Evolutionary conservation across 1,284 basidiomycete species (phyloP).

Genomic region (Sporisorium scitamineum): DNA sequence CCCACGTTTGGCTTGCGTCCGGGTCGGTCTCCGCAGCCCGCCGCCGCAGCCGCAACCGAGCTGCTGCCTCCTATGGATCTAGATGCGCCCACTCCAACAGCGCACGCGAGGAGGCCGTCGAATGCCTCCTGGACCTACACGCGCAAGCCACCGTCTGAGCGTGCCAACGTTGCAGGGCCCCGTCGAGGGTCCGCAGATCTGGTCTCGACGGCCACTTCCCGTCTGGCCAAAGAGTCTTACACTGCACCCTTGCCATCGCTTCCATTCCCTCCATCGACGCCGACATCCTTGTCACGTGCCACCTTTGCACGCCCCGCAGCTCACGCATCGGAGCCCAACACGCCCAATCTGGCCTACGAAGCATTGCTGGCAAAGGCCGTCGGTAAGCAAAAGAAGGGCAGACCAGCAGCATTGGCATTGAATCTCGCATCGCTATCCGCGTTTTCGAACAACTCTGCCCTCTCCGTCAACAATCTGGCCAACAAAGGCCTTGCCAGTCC

Average conservation of each 20-base stretch:
- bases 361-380: conserved; percentile 30
- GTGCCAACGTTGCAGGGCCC: background rate
- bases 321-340: conserved; percentile 26
- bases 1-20: conserved; percentile 22
- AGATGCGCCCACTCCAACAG: background rate
- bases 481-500: conserved; percentile 41
- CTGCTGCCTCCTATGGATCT: conserved; percentile 29
- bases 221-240: conserved; percentile 9
- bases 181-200: conserved; percentile 19
- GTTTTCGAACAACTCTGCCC: conserved; percentile 4
- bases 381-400: conserved; percentile 37
- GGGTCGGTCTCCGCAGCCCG: conserved; percentile 17
- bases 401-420: conserved; percentile 43
- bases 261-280: conserved; percentile 26
- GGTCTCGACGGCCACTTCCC: background rate
- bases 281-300: conserved; percentile 9
- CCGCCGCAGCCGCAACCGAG: conserved; percentile 6
- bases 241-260: conserved; percentile 31
- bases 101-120: conserved; percentile 9
- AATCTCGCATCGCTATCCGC: conserved; percentile 22
- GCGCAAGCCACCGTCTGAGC: conserved; percentile 8
- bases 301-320: conserved; percentile 3
- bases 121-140: conserved; percentile 19
- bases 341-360: conserved; percentile 33
- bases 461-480: conserved; percentile 11